Base-by-base conservation (phyloP, 2,329 filamentous ascomycete species). In the Pseudogymnoascus sp. region DNA sequence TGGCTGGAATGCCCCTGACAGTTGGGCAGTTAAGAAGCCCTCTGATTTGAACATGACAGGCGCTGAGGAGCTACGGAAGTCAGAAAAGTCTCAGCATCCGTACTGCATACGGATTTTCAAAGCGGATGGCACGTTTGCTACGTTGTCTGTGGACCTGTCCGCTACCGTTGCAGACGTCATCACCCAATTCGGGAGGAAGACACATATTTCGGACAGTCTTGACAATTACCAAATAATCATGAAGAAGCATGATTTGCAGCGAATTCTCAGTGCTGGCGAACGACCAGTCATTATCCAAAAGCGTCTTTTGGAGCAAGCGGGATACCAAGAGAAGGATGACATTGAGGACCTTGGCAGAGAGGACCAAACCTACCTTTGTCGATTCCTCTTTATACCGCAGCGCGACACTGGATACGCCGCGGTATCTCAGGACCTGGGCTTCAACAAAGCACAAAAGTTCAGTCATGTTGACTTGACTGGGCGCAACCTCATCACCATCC, bases 91-190 rank as follows among this genome's bases (percentile, higher is more conserved):
- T 71, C 81, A 84, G 31, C 82, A 83, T 15, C 86, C 88, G 33
- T 97, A 93, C 75, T 97, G 93, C 74, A 95, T 99, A 72, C 91
- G 95, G 35, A 91, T 99, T 38, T 99, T 99, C 79, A 88, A 93
- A 65, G 88, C 89, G 8, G 93, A 99, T 74, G 91, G 89, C 26
- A 97, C 95, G 0, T 99, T 97, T 77, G 91, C 92, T 6, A 97
- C 95, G 0, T 83, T 99, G 60, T 93, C 92, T 31, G 88, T 93
- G 75, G 81, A 87, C 1, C 79, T 97, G 62, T 91, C 93, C 71
- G 88, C 93, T 3, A 93, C 89, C 0, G 93, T 96, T 17, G 82
- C 85, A 17, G 93, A 99, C 64, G 87, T 97, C 50, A 87, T 97
- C 67, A 83, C 86, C n/a, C 90, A 95, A 74, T 84, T 99, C 67